These are phyloP conservation scores for Mortierella sp. DNA, from an alignment of 371 early-diverging fungal genomes.

Conservation along the genomic window DNA sequence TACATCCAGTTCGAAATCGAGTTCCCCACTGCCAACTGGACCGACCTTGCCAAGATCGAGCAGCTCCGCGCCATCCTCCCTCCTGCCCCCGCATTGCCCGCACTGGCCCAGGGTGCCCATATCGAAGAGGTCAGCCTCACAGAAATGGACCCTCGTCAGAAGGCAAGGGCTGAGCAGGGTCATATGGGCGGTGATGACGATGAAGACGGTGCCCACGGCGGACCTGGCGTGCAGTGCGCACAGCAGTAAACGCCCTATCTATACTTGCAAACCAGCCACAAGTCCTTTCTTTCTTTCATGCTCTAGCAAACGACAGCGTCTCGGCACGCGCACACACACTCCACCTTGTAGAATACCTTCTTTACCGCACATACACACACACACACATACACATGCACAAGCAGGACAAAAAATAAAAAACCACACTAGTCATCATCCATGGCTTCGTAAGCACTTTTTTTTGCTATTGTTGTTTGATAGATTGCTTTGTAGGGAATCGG, in stretches of 20 bases:
- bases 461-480: too few species aligned
- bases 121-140: slow-evolving; percentile 85
- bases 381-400: not conserved
- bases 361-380: not conserved
- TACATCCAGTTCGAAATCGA: slow-evolving; percentile 91
- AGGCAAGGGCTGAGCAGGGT: slow-evolving; percentile 66
- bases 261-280: not conserved
- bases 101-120: slow-evolving; percentile 61
- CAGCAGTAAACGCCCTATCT: slow-evolving; percentile 81
- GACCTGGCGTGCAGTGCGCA: slow-evolving; percentile 93
- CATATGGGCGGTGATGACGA: slow-evolving; percentile 78
- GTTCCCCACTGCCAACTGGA: slow-evolving; percentile 92
- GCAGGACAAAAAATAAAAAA: not conserved
- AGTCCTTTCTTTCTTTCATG: not conserved
- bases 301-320: not conserved
- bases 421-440: not conserved
- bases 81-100: slow-evolving; percentile 62
- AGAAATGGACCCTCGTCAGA: slow-evolving; percentile 81
- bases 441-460: too few species aligned
- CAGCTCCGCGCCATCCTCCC: slow-evolving; percentile 77
- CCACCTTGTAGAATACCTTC: slow-evolving; percentile 9
- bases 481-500: too few species aligned
- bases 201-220: slow-evolving; percentile 63
- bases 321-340: not conserved
- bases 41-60: slow-evolving; percentile 71